phyloP scores from a whole-genome alignment of 1,139 yeast species.

The Suhomyces bolitotheri region DNA sequence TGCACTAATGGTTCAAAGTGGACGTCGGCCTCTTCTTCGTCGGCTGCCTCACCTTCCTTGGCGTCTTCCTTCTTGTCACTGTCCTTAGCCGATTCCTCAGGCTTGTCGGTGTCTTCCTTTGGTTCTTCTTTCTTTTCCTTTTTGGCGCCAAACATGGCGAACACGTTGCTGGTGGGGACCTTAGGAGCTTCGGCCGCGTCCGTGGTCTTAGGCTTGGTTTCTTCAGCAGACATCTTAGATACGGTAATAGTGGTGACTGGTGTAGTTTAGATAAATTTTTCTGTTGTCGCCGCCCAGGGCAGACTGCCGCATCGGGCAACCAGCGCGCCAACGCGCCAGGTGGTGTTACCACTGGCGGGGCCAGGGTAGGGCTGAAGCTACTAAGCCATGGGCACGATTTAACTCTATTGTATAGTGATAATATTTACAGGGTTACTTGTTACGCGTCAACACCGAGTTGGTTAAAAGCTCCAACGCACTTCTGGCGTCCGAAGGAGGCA shows the following conservation, averaged over 20 bases:
- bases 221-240: conserved; percentile 38
- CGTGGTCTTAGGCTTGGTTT: conserved; percentile 33
- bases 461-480: conserved; percentile 86
- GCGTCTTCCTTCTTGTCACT: conserved; percentile 26
- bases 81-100: conserved; percentile 25
- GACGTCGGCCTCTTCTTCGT: conserved; percentile 88
- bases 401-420: conserved; percentile 1
- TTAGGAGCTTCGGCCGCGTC: conserved; percentile 27
- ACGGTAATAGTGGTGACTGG: neutral
- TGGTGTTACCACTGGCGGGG: too few species aligned
- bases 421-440: conserved; percentile 58
- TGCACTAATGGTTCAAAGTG: conserved; percentile 96
- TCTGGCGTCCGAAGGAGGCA: conserved; percentile 89
- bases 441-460: conserved; percentile 78
- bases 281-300: neutral
- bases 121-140: conserved; percentile 58
- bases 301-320: neutral
- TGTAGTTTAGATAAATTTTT: neutral
- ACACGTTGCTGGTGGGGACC: conserved; percentile 76
- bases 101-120: conserved; percentile 36
- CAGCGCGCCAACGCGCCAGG: neutral
- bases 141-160: conserved; percentile 89
- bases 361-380: too few species aligned
- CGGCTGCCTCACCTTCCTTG: conserved; percentile 64
- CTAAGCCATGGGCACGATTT: too few species aligned